A percentile compares a stretch with the other conserved stretches of the same genome.
phyloP scores from a whole-genome alignment of 768 basidiomycete species.

The Kwoniella heveanensis region DNA sequence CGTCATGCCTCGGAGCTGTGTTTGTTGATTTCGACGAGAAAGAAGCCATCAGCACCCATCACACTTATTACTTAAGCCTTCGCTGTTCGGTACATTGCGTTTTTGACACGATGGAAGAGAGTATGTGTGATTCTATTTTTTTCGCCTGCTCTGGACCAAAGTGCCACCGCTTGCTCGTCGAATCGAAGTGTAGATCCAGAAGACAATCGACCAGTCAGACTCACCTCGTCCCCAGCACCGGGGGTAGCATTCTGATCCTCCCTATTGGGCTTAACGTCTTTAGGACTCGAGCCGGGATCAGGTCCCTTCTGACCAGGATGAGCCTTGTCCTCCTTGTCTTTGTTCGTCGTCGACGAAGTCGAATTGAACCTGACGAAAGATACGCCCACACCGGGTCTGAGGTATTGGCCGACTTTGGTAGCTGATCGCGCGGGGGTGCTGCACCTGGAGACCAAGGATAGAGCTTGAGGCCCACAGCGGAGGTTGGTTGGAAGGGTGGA shows the following conservation, averaged over 20 bases:
- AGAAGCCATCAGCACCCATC: too few species aligned
- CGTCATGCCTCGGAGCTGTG: conserved; percentile 37
- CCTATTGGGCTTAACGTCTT: conserved; percentile 14
- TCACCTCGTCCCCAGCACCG: conserved; percentile 34
- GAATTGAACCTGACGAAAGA: neutral
- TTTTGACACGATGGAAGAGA: too few species aligned
- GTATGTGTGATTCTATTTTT: too few species aligned
- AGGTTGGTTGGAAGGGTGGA: conserved; percentile 18
- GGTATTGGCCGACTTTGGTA: neutral
- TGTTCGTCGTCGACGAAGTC: neutral
- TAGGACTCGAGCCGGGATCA: conserved; percentile 11
- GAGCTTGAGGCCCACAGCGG: neutral
- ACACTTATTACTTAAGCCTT: too few species aligned
- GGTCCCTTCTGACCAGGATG: conserved; percentile 21
- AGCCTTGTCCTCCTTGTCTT: conserved; percentile 2
- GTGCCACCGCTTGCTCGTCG: too few species aligned
- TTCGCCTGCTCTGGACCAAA: too few species aligned
- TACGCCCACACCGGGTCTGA: neutral
- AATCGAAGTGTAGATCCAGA: too few species aligned
- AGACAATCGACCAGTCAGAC: too few species aligned
- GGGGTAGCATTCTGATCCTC: conserved; percentile 32
- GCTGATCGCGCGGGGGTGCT: too few species aligned
- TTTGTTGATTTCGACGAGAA: too few species aligned
- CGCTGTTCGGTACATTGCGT: too few species aligned
- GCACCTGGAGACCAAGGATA: neutral